Percentiles rank a stretch among this genome's conserved stretches.
These are phyloP conservation scores for Candida jianshihensis DNA, from an alignment of 805 yeast genomes.

Conservation along the genomic window DNA sequence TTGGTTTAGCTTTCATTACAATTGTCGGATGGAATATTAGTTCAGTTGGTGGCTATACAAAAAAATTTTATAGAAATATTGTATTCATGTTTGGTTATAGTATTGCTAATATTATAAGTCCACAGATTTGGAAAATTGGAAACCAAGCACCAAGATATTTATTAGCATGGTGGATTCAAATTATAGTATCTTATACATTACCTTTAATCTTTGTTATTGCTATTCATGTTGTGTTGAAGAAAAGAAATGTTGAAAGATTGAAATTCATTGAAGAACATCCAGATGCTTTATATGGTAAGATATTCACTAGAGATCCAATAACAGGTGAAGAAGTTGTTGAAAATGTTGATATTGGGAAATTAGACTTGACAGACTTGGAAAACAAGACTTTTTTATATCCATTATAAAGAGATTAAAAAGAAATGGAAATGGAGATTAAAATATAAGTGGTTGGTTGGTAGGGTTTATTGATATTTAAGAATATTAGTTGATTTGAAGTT, in stretches of 20 bases:
- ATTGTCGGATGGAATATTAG: constrained; percentile 6
- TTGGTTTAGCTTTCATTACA: constrained; percentile 22
- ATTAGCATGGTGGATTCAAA: constrained; percentile 42
- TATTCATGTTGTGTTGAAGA: constrained; percentile 29
- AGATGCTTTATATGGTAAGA: constrained; percentile 39
- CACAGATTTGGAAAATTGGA: constrained; percentile 36
- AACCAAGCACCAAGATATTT: constrained; percentile 33
- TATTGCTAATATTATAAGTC: constrained; percentile 36
- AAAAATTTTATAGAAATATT: constrained; percentile 32
- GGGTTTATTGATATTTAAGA: neutral
- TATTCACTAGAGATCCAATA: constrained; percentile 1
- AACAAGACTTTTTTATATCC: constrained; percentile 2
- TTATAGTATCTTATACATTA: constrained; percentile 33
- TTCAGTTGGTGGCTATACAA: constrained; percentile 32
- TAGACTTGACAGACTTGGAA: constrained; percentile 3
- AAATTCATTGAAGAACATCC: constrained; percentile 26
- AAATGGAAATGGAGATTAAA: too few species aligned
- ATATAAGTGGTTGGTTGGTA: too few species aligned
- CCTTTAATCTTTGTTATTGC: constrained; percentile 29
- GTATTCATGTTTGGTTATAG: constrained; percentile 32
- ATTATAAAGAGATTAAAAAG: too few species aligned
- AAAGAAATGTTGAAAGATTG: constrained; percentile 32
- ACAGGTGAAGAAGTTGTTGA: constrained; percentile 31
- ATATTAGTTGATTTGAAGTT: too few species aligned
- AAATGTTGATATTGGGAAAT: constrained; percentile 1